phyloP scores from a whole-genome alignment of 2,329 filamentous ascomycete species.

The Penicillium oxalicum region DNA sequence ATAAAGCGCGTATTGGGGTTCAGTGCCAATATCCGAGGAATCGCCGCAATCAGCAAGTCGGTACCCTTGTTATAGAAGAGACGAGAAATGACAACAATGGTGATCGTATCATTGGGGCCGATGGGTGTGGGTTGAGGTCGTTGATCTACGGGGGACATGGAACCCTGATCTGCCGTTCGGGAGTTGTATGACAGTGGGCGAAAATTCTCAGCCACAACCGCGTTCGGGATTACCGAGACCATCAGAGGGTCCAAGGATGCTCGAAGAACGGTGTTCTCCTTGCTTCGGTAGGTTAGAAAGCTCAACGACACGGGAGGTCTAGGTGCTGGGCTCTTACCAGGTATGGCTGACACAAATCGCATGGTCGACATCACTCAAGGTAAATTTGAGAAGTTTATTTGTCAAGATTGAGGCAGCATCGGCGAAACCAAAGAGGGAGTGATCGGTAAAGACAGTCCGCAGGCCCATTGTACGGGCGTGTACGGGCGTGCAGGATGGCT shows the following conservation, averaged over 20 bases:
- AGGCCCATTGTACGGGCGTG: conserved; percentile 90
- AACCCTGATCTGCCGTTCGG: conserved; percentile 29
- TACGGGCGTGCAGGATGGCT: conserved; percentile 86
- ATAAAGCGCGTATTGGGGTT: conserved; percentile 95
- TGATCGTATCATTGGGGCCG: conserved; percentile 79
- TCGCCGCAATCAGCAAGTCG: conserved; percentile 91
- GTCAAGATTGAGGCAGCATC: conserved; percentile 93
- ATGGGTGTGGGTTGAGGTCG: conserved; percentile 60
- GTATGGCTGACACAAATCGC: conserved; percentile 98
- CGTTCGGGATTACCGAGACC: conserved; percentile 97
- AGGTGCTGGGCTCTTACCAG: conserved; percentile 53
- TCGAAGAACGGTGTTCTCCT: conserved; percentile 93
- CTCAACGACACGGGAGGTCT: not conserved
- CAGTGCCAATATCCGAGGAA: conserved; percentile 81
- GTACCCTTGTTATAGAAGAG: conserved; percentile 99
- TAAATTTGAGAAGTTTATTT: conserved; percentile 96
- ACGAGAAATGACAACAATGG: conserved; percentile 93
- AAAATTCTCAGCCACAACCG: conserved; percentile 95
- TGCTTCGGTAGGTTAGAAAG: conserved; percentile 49
- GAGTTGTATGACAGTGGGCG: conserved; percentile 58
- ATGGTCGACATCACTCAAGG: conserved; percentile 92
- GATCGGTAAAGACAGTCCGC: conserved; percentile 93
- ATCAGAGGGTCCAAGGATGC: conserved; percentile 92
- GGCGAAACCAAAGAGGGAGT: conserved; percentile 94
- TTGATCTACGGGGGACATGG: conserved; percentile 23